A percentile compares a stretch with the other conserved stretches of the same genome.
Evolutionary conservation across 768 basidiomycete species (phyloP).

Genomic region (Collybia sp.): DNA sequence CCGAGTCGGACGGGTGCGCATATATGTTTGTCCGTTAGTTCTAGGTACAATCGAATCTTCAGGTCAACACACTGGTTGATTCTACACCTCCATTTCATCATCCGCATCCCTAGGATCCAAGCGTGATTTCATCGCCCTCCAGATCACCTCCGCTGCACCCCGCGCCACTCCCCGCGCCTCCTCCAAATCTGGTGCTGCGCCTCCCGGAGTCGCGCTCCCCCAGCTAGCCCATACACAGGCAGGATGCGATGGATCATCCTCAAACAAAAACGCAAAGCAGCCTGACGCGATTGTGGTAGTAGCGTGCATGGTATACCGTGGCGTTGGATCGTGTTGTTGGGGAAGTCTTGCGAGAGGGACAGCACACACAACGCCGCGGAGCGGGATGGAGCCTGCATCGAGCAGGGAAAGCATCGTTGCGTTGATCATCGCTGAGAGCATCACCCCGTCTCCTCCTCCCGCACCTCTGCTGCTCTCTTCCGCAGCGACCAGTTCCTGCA

Average conservation of each 20-base stretch:
- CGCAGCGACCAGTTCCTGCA: constrained; percentile 47
- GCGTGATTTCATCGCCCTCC: constrained; percentile 41
- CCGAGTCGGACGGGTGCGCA: too few relatives aligned
- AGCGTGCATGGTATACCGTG: constrained; percentile 25
- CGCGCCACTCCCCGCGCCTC: constrained; percentile 46
- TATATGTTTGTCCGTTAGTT: too few relatives aligned
- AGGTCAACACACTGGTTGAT: too few relatives aligned
- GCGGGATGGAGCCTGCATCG: constrained; percentile 64
- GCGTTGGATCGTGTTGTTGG: constrained; percentile 1
- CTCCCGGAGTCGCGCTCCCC: constrained; percentile 26
- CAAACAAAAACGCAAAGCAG: constrained; percentile 64
- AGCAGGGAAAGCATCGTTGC: constrained; percentile 65
- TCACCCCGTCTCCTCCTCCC: constrained; percentile 27
- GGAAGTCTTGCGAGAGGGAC: constrained; percentile 46
- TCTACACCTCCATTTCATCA: too few relatives aligned
- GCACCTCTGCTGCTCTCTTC: not conserved
- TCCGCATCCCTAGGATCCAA: constrained; percentile 16
- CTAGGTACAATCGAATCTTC: too few relatives aligned
- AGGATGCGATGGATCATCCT: constrained; percentile 8
- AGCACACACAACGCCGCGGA: constrained; percentile 73
- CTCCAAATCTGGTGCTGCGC: constrained; percentile 35
- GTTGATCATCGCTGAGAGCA: constrained; percentile 67
- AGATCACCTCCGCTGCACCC: constrained; percentile 40
- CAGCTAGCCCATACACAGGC: constrained; percentile 58
- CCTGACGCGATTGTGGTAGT: constrained; percentile 52